Percentiles rank a stretch among this genome's conserved stretches.
Conservation (phyloP, 352 stramenopile genomes). For the Ophiocytium majus region DNA sequence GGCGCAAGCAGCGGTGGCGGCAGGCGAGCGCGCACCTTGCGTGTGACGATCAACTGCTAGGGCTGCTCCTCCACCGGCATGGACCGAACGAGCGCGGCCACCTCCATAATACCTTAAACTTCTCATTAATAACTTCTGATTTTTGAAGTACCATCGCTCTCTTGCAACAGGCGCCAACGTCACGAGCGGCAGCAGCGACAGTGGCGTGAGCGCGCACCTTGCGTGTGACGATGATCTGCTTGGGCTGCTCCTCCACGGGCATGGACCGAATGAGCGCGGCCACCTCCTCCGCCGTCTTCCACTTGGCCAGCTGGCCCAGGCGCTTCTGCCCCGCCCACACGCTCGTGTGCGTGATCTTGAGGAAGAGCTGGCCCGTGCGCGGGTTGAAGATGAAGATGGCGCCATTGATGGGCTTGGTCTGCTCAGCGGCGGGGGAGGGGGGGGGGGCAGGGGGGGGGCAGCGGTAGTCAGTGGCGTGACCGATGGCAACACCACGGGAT, state of each 20-base stretch:
- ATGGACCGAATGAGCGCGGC: slow-evolving; percentile 95
- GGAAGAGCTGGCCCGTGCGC: slow-evolving; percentile 96
- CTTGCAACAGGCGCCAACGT: too few species aligned
- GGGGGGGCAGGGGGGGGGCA: too few species aligned
- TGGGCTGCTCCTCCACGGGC: slow-evolving; percentile 98
- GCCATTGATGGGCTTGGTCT: slow-evolving; percentile 99
- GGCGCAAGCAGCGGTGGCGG: too few species aligned
- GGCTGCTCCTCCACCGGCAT: slow-evolving; percentile 98
- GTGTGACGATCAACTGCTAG: slow-evolving; percentile 99
- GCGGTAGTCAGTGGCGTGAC: too few species aligned
- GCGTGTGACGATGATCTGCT: slow-evolving; percentile 99
- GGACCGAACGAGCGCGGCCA: slow-evolving; percentile 95
- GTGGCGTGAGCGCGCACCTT: too few species aligned
- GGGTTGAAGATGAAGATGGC: slow-evolving; percentile 99
- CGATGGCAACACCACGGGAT: too few species aligned
- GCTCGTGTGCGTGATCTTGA: slow-evolving; percentile 99
- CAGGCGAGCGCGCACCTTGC: too few species aligned
- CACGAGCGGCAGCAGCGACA: too few species aligned
- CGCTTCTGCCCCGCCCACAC: slow-evolving; percentile 99
- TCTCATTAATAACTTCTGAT: too few species aligned
- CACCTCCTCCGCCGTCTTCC: slow-evolving; percentile 99
- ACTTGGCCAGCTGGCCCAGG: slow-evolving; percentile 97
- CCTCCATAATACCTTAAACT: too few species aligned
- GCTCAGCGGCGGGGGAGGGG: too few species aligned
- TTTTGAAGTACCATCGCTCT: too few species aligned